Base-by-base conservation (phyloP, 2,329 filamentous ascomycete species). In the Pseudogymnoascus sp. region DNA sequence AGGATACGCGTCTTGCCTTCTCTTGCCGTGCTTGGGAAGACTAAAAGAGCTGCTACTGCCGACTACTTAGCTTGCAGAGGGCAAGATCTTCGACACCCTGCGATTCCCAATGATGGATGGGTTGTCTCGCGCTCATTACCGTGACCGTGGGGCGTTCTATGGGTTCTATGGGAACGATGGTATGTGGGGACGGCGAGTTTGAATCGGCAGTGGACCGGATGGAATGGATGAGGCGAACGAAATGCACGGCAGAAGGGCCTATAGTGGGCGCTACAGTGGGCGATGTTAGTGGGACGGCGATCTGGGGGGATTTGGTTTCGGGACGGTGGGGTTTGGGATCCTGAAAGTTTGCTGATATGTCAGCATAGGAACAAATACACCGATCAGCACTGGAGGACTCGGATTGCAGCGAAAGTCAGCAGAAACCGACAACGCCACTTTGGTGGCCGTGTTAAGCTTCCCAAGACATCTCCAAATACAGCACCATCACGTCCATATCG, bases 121-220 rank as follows among this genome's bases (percentile, higher is more conserved):
- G n/a, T 30, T 52, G 45, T 52, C 45, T 52, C 45, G 45, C 45
- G 45, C 23, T 30, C 45, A 52, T 52, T 52, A 52, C 45, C n/a
- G 26, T 30, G 26, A 30, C 18, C 23, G 12, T 30, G 18, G 23
- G 45, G 41, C n/a, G n/a, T n/a, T n/a, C n/a, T n/a, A n/a, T n/a
- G n/a, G n/a, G n/a, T n/a, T n/a, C 3, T 48, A 48, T 9, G 41
- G 13, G 21, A 28, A n/a, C 45, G 23, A 2, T 18, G 45, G 23
- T 18, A 5, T 48, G 41, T 48, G 41, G n/a, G 13, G 23, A 9
- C 2, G 7, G 18, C 4, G 12, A 41, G 8, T 30, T 48, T 48
- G 23, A 30, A 18, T 18, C n/a, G 9, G 26, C 8, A 52, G 23
- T 52, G 26, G 41, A 28, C 13, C n/a, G 23, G 21, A 48, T 48